A percentile compares a stretch with the other conserved stretches of the same genome.
Evolutionary conservation across 1,284 basidiomycete species (phyloP).

Genomic region (Paramarasmius palmivorus): DNA sequence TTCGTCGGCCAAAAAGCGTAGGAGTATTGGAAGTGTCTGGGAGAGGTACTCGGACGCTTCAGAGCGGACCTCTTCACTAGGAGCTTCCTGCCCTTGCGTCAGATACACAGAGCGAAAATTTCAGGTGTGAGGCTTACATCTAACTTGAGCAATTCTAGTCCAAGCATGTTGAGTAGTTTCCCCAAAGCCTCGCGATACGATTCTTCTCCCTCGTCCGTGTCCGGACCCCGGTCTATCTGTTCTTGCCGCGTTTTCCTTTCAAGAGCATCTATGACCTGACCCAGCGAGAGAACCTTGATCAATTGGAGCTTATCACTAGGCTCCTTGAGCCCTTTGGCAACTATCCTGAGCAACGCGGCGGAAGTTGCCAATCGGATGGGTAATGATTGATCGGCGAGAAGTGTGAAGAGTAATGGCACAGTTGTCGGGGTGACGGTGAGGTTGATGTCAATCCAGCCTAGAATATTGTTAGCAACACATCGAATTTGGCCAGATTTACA

Average conservation of each 20-base stretch:
- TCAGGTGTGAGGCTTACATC: conserved; percentile 52
- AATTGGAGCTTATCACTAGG: conserved; percentile 89
- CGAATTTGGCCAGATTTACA: neutral
- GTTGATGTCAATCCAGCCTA: conserved; percentile 98
- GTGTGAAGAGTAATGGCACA: conserved; percentile 82
- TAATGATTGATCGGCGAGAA: conserved; percentile 80
- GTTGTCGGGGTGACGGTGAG: conserved; percentile 92
- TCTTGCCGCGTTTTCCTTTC: conserved; percentile 76
- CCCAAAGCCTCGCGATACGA: conserved; percentile 90
- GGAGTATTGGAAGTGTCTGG: conserved; percentile 78
- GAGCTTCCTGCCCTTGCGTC: conserved; percentile 49
- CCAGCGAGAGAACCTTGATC: conserved; percentile 86
- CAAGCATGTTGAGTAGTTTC: conserved; percentile 81
- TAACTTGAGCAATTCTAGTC: conserved; percentile 85
- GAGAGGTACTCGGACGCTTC: conserved; percentile 73
- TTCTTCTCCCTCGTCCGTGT: conserved; percentile 78
- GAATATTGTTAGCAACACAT: neutral
- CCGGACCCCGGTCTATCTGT: conserved; percentile 63
- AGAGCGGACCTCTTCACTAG: conserved; percentile 60
- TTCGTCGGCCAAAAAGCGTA: conserved; percentile 89
- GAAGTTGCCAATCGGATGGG: conserved; percentile 85
- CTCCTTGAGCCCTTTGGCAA: conserved; percentile 93
- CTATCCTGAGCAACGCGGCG: conserved; percentile 78
- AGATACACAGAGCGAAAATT: conserved; percentile 1
- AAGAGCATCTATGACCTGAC: conserved; percentile 77